These are phyloP conservation scores for Pseudocercospora musae DNA, from an alignment of 2,329 filamentous ascomycete species.

Conservation along the genomic window DNA sequence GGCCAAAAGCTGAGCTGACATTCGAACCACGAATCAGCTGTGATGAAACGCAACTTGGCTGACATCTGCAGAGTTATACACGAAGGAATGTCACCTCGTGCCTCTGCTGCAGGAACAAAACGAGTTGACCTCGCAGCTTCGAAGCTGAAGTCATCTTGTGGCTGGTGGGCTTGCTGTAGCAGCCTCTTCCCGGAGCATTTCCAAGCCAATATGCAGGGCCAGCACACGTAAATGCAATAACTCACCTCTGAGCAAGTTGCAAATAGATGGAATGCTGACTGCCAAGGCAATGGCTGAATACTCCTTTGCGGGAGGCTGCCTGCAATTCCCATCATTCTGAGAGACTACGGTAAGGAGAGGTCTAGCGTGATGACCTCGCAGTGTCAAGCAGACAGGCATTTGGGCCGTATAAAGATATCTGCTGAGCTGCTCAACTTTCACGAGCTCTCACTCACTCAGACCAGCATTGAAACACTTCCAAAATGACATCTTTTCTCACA, in stretches of 20 bases:
- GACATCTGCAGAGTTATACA: background rate
- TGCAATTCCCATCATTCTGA: background rate
- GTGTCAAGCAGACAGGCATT: background rate
- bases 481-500: slow-evolving; percentile 13
- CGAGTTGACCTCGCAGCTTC: too few relatives aligned
- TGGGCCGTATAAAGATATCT: background rate
- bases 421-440: background rate
- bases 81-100: background rate
- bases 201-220: background rate
- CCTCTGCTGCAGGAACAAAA: too few relatives aligned
- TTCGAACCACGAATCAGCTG: background rate
- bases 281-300: background rate
- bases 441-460: background rate
- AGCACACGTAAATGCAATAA: background rate
- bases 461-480: background rate
- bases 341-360: background rate
- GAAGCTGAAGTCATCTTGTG: too few relatives aligned
- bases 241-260: background rate
- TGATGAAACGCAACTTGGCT: background rate
- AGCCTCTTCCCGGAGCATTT: background rate
- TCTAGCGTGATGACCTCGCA: background rate
- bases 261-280: background rate
- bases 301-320: background rate
- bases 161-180: background rate
- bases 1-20: background rate